Conservation (phyloP, 2,329 filamentous ascomycete species). For the Aciculosporium take region DNA sequence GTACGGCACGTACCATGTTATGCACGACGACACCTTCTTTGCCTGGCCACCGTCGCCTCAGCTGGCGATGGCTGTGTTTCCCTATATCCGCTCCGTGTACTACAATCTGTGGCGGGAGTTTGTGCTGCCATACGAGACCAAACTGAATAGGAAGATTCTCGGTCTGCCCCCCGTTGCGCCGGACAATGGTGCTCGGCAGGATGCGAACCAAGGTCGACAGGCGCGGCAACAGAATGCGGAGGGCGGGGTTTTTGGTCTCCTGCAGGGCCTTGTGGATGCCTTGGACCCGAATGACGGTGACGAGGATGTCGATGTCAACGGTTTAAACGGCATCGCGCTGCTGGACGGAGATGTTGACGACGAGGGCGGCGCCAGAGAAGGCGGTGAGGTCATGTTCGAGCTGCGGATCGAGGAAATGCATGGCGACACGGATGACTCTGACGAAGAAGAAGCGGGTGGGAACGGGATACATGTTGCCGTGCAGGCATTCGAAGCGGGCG, state of each 20-base stretch:
- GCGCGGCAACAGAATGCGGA: constrained; percentile 10
- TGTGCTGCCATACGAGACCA: constrained; percentile 31
- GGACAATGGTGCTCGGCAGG: constrained; percentile 9
- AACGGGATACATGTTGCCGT: constrained; percentile 11
- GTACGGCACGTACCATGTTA: constrained; percentile 33
- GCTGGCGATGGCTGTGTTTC: constrained; percentile 35
- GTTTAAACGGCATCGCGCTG: constrained; percentile 7
- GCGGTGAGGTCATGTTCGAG: constrained; percentile 18
- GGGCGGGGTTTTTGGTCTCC: constrained; percentile 20
- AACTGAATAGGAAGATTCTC: constrained; percentile 32
- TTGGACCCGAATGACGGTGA: constrained; percentile 21
- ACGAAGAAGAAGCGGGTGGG: constrained; percentile 26
- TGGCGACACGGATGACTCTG: constrained; percentile 11
- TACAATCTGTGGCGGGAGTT: constrained; percentile 31
- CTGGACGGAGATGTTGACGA: constrained; percentile 8
- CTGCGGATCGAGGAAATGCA: constrained; percentile 21
- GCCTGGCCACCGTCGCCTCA: constrained; percentile 40
- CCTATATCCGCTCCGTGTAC: constrained; percentile 31
- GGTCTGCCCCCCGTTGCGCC: constrained; percentile 20
- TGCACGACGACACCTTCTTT: constrained; percentile 30
- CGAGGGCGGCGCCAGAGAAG: constrained; percentile 9
- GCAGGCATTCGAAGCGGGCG: not conserved
- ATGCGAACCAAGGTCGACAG: not conserved
- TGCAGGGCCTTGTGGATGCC: constrained; percentile 23
- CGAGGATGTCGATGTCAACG: constrained; percentile 7